Percentiles rank a stretch among this genome's conserved stretches.
phyloP scores from a whole-genome alignment of 2,329 filamentous ascomycete genomes.

The Didymellaceae sp. region DNA sequence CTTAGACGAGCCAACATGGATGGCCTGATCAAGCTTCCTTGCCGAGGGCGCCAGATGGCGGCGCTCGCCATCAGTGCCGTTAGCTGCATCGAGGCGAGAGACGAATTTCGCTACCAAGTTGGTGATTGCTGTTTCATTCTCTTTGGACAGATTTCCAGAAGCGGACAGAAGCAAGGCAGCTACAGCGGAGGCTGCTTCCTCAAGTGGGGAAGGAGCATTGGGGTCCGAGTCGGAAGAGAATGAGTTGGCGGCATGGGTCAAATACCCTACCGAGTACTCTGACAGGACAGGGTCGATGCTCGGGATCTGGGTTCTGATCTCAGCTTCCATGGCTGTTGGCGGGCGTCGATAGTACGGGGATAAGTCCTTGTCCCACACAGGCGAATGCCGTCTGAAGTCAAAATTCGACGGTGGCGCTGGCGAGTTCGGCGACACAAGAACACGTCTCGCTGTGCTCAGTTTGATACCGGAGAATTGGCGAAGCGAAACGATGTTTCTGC shows the following conservation, averaged over 20 bases:
- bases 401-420: slow-evolving; percentile 27
- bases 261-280: slow-evolving; percentile 92
- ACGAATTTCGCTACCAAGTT: slow-evolving; percentile 91
- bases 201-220: slow-evolving; percentile 74
- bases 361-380: slow-evolving; percentile 27
- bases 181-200: slow-evolving; percentile 82
- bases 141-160: slow-evolving; percentile 77
- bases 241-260: slow-evolving; percentile 88
- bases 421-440: slow-evolving; percentile 23
- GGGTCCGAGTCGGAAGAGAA: slow-evolving; percentile 77
- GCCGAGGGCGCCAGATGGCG: slow-evolving; percentile 76
- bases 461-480: slow-evolving; percentile 21
- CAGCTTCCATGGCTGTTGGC: slow-evolving; percentile 73
- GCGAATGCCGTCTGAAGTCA: slow-evolving; percentile 20
- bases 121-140: slow-evolving; percentile 78
- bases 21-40: slow-evolving; percentile 87
- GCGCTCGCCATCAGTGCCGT: slow-evolving; percentile 71
- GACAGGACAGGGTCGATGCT: slow-evolving; percentile 88
- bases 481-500: slow-evolving; percentile 28
- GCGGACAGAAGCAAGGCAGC: slow-evolving; percentile 91
- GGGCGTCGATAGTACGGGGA: slow-evolving; percentile 22
- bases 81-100: slow-evolving; percentile 75
- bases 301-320: slow-evolving; percentile 83
- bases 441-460: slow-evolving; percentile 21
- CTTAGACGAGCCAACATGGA: slow-evolving; percentile 90